phyloP scores from a whole-genome alignment of 2,329 filamentous ascomycete genomes.

The Venturia pyrina region DNA sequence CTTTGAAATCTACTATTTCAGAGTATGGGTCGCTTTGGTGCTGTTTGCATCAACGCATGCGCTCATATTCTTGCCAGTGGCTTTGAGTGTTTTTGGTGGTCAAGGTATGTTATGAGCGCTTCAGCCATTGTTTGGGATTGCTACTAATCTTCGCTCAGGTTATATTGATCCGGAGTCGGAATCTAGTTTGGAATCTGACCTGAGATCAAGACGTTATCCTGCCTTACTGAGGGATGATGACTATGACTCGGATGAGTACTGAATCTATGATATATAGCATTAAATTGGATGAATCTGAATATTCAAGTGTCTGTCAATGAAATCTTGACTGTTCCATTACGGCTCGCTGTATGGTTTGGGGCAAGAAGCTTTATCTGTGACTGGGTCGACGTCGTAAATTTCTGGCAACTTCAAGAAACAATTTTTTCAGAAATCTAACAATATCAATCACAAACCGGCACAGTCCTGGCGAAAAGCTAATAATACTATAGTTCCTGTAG shows the following conservation, averaged over 20 bases:
- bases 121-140: not conserved
- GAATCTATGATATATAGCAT: not conserved
- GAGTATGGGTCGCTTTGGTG: conserved; percentile 88
- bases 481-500: no score
- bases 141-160: conserved; percentile 34
- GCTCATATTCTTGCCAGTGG: conserved; percentile 82
- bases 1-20: conserved; percentile 98
- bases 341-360: no score
- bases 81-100: conserved; percentile 75
- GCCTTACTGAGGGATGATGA: conserved; percentile 69
- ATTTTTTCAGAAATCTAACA: no score
- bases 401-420: no score
- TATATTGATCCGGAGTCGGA: conserved; percentile 83
- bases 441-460: no score
- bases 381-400: no score
- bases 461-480: no score
- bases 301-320: not conserved
- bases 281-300: not conserved
- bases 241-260: conserved; percentile 60
- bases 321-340: no score
- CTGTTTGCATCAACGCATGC: conserved; percentile 82
- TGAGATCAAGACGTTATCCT: conserved; percentile 69
- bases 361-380: no score
- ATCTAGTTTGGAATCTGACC: conserved; percentile 80
- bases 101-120: conserved; percentile 42